Evolutionary conservation across 345 rosid species (phyloP).

Genomic region (Turnera subulata): DNA sequence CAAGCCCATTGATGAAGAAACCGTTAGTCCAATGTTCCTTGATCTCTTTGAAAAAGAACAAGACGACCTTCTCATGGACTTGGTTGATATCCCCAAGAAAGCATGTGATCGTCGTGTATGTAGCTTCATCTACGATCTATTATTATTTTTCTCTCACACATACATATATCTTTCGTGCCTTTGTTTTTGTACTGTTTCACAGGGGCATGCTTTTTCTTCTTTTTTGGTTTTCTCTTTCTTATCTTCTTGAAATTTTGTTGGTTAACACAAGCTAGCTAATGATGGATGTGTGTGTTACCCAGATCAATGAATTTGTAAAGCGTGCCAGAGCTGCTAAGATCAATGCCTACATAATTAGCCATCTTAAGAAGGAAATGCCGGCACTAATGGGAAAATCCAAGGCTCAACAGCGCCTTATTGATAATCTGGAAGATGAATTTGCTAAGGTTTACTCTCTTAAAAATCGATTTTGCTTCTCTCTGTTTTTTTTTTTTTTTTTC

Average conservation of each 20-base stretch:
- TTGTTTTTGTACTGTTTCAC: no score
- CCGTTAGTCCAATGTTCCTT: slow-evolving; percentile 47
- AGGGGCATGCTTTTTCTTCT: no score
- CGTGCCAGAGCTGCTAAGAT: slow-evolving; percentile 97
- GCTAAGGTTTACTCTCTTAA: slow-evolving; percentile 55
- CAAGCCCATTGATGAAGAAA: slow-evolving; percentile 70
- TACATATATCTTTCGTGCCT: no score
- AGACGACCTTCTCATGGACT: slow-evolving; percentile 22
- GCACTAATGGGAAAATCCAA: slow-evolving; percentile 86
- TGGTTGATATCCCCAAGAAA: slow-evolving; percentile 28
- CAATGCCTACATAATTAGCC: slow-evolving; percentile 83
- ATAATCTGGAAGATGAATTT: slow-evolving; percentile 75
- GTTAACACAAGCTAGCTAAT: no score
- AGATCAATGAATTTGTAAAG: slow-evolving; percentile 95
- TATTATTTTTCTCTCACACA: no score
- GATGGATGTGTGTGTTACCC: background rate
- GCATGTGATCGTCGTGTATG: slow-evolving; percentile 28
- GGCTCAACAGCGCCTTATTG: slow-evolving; percentile 75
- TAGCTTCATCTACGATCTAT: background rate
- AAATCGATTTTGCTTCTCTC: no score
- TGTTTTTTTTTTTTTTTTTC: no score
- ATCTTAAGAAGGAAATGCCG: slow-evolving; percentile 97
- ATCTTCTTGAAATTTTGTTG: no score
- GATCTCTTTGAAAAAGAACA: slow-evolving; percentile 25
- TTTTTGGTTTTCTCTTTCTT: no score